Base-by-base conservation (phyloP, 345 rosid species). In the Eucalyptus tenuipes region DNA sequence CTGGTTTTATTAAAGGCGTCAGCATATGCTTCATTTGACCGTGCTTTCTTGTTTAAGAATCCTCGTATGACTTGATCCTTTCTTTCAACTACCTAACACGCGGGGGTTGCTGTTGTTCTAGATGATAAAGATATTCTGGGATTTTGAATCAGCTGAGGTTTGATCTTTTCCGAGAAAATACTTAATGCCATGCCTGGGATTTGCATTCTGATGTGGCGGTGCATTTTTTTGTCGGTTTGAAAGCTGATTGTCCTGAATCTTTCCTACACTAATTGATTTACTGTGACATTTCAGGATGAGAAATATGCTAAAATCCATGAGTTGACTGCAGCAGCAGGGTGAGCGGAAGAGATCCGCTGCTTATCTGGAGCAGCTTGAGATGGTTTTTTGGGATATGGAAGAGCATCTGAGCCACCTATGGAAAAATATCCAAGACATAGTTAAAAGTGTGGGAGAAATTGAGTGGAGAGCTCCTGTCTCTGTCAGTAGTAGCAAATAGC, bases 231-330 rank as follows among this genome's bases (percentile, higher is more conserved):
- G 31, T 5, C 27, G 31, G 68, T 27, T 59, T 12, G 68, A 59
- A 16, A 59, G 68, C 15, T 59, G 15, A 7, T 27, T 59, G 15
- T 59, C 68, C 16, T 27, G 31, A 59, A 59, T 6, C 68, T 59
- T 52, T 18, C 31, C 15, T 27, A 12, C 31, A 25, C 68, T 1
- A 13, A 0, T 59, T 59, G n/a, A 59, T 59, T 25, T 59, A 59
- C 66, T 5, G 66, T 3, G n/a, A 50, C 22, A 50, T 71, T 88
- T 33, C 59, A 90, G 93, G 96, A 94, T 88, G 96, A 93, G 86
- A 94, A 94, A 92, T 95, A 94, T 89, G 87, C 90, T 55, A 93
- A 92, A 92, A 93, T 92, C 48, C 90, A 91, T 52, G 96, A 94
- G 79, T 89, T 94, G 90, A 92, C 93, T 37, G 93, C 94, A 93